A percentile compares a stretch with the other conserved stretches of the same genome.
These are phyloP conservation scores for Pyronema omphalodes DNA, from an alignment of 495 filamentous ascomycete genomes.

Conservation along the genomic window DNA sequence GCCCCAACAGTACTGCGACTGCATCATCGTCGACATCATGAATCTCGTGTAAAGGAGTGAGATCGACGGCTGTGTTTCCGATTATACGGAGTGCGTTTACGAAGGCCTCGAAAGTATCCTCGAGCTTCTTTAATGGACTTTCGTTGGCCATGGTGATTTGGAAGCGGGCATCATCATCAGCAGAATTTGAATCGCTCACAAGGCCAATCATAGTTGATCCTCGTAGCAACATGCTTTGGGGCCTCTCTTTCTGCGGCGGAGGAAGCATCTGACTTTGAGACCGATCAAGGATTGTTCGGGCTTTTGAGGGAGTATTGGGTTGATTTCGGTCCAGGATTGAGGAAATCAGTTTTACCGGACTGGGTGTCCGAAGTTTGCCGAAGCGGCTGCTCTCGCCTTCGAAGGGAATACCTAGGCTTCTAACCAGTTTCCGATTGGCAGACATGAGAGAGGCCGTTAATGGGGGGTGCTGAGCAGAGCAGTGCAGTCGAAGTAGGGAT, in stretches of 20 bases:
- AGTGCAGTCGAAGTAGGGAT: conserved; percentile 32
- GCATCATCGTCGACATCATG: conserved; percentile 37
- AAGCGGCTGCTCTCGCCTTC: conserved; percentile 41
- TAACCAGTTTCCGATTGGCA: conserved; percentile 55
- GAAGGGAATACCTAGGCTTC: conserved; percentile 43
- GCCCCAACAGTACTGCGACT: conserved; percentile 33
- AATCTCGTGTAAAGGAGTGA: conserved; percentile 33
- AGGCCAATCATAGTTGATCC: conserved; percentile 15
- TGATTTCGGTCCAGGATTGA: conserved; percentile 37
- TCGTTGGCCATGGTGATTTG: conserved; percentile 18
- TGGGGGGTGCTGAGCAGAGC: conserved; percentile 45
- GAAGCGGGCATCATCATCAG: conserved; percentile 27
- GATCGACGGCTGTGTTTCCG: conserved; percentile 33
- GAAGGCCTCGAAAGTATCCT: conserved; percentile 74
- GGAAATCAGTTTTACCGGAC: conserved; percentile 79
- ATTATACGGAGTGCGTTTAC: conserved; percentile 58
- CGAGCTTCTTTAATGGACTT: conserved; percentile 41
- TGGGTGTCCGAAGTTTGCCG: conserved; percentile 48
- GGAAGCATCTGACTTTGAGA: conserved; percentile 21
- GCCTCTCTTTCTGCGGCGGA: conserved; percentile 12
- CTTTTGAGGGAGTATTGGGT: conserved; percentile 12
- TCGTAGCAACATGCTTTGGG: conserved; percentile 12
- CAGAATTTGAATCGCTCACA: conserved; percentile 1
- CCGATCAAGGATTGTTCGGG: conserved; percentile 14
- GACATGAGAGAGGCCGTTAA: conserved; percentile 46